Conservation (phyloP, 1,284 basidiomycete species). For the Rhodotorula glutinis region DNA sequence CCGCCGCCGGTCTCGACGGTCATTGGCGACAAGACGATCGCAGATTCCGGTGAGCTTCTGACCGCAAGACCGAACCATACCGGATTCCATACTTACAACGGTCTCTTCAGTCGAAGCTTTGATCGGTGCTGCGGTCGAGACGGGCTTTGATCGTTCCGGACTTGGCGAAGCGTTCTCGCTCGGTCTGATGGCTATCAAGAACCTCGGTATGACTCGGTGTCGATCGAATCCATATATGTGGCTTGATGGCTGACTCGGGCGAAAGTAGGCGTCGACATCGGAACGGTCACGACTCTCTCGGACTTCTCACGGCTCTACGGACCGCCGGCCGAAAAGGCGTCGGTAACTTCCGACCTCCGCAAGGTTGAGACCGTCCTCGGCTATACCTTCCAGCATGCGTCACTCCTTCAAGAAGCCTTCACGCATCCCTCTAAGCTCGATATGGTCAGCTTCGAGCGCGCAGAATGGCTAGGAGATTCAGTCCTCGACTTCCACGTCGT, state of each 20-base stretch:
- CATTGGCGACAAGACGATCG: conserved; percentile 33
- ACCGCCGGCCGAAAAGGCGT: neutral
- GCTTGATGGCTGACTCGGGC: too few relatives aligned
- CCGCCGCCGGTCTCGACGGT: neutral
- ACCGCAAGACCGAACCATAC: too few relatives aligned
- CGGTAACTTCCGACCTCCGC: neutral
- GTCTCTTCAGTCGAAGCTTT: conserved; percentile 60
- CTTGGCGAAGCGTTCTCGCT: conserved; percentile 62
- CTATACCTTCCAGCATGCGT: conserved; percentile 59
- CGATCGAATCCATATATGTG: too few relatives aligned
- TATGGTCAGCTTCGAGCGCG: conserved; percentile 61
- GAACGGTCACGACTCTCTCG: conserved; percentile 57
- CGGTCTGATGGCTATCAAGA: conserved; percentile 60
- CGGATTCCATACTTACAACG: too few relatives aligned
- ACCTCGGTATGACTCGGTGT: conserved; percentile 52
- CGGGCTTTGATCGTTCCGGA: conserved; percentile 3
- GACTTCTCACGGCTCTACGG: conserved; percentile 20
- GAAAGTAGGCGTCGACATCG: conserved; percentile 7
- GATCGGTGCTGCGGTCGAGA: conserved; percentile 60
- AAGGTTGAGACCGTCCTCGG: conserved; percentile 61
- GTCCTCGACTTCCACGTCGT: conserved; percentile 57
- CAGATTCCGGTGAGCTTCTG: neutral
- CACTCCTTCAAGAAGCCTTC: conserved; percentile 66
- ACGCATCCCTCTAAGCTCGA: conserved; percentile 62
- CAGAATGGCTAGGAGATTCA: conserved; percentile 70